phyloP scores from a whole-genome alignment of 805 yeast genomes.

The Teunomyces cretensis region DNA sequence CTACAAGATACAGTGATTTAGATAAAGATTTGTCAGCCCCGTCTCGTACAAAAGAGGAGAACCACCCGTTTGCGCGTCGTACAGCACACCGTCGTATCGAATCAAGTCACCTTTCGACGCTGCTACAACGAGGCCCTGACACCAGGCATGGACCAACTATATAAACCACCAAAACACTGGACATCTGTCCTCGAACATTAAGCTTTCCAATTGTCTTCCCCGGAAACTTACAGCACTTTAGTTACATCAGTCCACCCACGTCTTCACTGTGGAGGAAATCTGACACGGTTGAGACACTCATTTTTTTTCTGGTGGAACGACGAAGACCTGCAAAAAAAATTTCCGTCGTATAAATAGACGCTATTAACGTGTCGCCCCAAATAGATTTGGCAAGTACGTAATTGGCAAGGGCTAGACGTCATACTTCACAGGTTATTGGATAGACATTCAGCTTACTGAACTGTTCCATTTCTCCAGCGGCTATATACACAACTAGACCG shows the following conservation, averaged over 20 bases:
- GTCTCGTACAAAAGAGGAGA: too few species aligned
- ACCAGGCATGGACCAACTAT: too few species aligned
- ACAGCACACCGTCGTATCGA: too few species aligned
- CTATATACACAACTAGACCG: neutral
- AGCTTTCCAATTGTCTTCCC: too few species aligned
- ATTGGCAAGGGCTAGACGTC: constrained; percentile 3
- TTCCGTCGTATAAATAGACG: constrained; percentile 6
- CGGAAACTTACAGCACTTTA: too few species aligned
- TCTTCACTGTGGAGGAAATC: neutral
- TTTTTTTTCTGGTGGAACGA: constrained; percentile 3
- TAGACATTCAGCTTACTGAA: neutral
- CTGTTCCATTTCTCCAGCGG: neutral
- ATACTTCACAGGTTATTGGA: neutral
- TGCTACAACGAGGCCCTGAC: too few species aligned
- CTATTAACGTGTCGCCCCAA: neutral
- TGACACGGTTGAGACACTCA: constrained; percentile 4
- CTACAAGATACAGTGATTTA: too few species aligned
- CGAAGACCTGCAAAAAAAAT: constrained; percentile 5
- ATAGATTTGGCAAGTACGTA: constrained; percentile 1
- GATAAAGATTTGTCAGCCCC: too few species aligned
- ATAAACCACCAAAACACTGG: too few species aligned
- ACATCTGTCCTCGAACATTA: too few species aligned
- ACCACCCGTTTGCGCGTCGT: too few species aligned
- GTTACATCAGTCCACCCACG: constrained; percentile 1
- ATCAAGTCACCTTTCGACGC: too few species aligned